Conservation (phyloP, 2,329 filamentous ascomycete species). For the Xylaria sp. region DNA sequence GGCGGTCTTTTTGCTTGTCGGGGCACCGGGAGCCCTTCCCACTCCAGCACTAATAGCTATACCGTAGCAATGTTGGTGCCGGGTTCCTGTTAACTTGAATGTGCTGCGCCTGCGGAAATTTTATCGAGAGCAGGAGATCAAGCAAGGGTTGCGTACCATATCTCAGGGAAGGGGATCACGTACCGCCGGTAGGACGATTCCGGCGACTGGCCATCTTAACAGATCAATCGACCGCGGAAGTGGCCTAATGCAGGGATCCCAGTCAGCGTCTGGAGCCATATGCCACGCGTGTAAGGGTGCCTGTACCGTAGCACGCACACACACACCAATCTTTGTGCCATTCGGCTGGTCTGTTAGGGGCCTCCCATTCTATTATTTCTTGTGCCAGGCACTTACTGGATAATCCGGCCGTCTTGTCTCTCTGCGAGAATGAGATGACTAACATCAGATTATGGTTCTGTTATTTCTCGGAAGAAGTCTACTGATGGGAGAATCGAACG, state of each 20-base stretch:
- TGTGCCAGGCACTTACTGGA: constrained; percentile 10
- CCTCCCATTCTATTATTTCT: neutral
- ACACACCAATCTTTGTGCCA: constrained; percentile 25
- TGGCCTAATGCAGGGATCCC: constrained; percentile 20
- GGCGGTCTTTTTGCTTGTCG: neutral
- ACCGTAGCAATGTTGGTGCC: neutral
- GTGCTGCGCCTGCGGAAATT: neutral
- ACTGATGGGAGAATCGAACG: constrained; percentile 21
- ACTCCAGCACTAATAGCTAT: neutral
- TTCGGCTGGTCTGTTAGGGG: neutral
- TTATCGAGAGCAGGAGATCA: neutral
- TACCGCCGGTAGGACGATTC: neutral
- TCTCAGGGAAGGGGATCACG: neutral
- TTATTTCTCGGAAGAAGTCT: constrained; percentile 11
- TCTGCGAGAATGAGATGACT: constrained; percentile 21
- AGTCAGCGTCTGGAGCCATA: constrained; percentile 17
- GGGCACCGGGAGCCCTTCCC: neutral
- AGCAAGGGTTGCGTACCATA: neutral
- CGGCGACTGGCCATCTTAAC: constrained; percentile 11
- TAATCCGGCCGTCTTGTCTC: constrained; percentile 8
- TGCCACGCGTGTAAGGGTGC: neutral
- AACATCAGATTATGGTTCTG: constrained; percentile 24
- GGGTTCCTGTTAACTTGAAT: neutral
- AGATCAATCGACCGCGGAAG: constrained; percentile 13
- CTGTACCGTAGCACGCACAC: no score